phyloP scores from a whole-genome alignment of 176 grass and related monocot species.

The Ananas comosus region DNA sequence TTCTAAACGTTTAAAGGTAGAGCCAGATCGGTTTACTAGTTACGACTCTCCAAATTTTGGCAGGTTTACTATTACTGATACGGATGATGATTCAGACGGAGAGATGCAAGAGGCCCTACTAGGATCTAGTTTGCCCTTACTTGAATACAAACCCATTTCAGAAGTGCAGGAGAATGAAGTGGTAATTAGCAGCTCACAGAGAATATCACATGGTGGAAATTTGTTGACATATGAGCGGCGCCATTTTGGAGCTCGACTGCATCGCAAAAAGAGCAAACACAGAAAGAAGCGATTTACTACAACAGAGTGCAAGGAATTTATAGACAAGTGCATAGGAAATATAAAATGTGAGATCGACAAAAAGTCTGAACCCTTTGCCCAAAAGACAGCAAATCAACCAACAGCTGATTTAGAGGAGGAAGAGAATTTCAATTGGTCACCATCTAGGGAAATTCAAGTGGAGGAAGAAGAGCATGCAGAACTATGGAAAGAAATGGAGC shows the following conservation, averaged over 20 bases:
- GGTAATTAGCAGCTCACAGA: conserved; percentile 10
- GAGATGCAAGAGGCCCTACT: background rate
- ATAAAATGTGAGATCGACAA: conserved; percentile 56
- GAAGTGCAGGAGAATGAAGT: conserved; percentile 26
- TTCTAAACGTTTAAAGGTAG: conserved; percentile 59
- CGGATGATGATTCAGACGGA: background rate
- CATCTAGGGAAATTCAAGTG: conserved; percentile 26
- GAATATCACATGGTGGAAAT: conserved; percentile 3
- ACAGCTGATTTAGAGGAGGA: conserved; percentile 27
- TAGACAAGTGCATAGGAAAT: conserved; percentile 58
- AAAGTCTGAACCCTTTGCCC: conserved; percentile 30
- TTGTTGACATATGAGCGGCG: conserved; percentile 13
- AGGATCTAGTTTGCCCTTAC: conserved; percentile 18
- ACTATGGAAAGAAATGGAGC: conserved; percentile 82
- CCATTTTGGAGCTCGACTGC: conserved; percentile 19
- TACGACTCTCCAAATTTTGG: conserved; percentile 46
- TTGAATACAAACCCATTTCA: conserved; percentile 8
- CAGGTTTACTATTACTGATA: conserved; percentile 28
- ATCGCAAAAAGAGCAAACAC: conserved; percentile 29
- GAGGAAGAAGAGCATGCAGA: conserved; percentile 61
- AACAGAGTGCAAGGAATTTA: conserved; percentile 45
- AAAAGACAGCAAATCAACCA: conserved; percentile 9
- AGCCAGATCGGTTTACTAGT: conserved; percentile 49
- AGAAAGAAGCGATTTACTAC: conserved; percentile 31
- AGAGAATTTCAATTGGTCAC: conserved; percentile 61